Evolutionary conservation across 495 filamentous ascomycete species (phyloP).

Genomic region (Trichoderma gamsii): DNA sequence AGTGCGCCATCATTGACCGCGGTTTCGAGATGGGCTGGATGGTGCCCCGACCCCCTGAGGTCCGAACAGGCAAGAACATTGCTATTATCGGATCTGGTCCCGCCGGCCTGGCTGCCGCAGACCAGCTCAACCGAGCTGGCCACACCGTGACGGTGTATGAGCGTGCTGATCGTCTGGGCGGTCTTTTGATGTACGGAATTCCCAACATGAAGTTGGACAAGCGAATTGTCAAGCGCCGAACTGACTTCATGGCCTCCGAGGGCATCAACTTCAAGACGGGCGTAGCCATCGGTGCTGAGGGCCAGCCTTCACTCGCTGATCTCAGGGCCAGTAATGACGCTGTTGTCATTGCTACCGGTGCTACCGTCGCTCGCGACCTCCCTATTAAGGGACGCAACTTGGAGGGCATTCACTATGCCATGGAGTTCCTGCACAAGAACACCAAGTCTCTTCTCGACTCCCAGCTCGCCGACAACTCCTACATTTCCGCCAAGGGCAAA

Average conservation of each 20-base stretch:
- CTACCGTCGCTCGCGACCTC: slow-evolving; percentile 93
- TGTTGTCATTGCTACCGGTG: slow-evolving; percentile 92
- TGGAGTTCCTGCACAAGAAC: slow-evolving; percentile 98
- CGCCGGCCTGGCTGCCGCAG: slow-evolving; percentile 83
- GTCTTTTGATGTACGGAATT: slow-evolving; percentile 97
- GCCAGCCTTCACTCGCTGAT: slow-evolving; percentile 55
- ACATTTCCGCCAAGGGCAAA: slow-evolving; percentile 96
- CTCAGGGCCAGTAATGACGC: slow-evolving; percentile 75
- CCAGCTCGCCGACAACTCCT: slow-evolving; percentile 73
- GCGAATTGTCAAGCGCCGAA: slow-evolving; percentile 90
- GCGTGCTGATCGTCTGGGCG: slow-evolving; percentile 86
- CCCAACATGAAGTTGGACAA: slow-evolving; percentile 99
- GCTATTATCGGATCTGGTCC: slow-evolving; percentile 95
- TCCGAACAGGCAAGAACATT: slow-evolving; percentile 83
- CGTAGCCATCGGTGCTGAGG: slow-evolving; percentile 72
- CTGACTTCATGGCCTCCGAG: slow-evolving; percentile 93
- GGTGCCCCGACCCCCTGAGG: slow-evolving; percentile 72
- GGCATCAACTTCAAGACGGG: slow-evolving; percentile 78
- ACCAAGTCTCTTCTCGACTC: slow-evolving; percentile 98
- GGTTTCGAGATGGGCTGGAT: slow-evolving; percentile 99
- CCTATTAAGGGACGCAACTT: slow-evolving; percentile 88
- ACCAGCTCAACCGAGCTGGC: slow-evolving; percentile 92
- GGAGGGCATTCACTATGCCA: slow-evolving; percentile 93
- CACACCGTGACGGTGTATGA: slow-evolving; percentile 93
- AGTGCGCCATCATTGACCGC: slow-evolving; percentile 98